Conservation (phyloP, 768 basidiomycete genomes). For the Hypsizygus marmoreus region DNA sequence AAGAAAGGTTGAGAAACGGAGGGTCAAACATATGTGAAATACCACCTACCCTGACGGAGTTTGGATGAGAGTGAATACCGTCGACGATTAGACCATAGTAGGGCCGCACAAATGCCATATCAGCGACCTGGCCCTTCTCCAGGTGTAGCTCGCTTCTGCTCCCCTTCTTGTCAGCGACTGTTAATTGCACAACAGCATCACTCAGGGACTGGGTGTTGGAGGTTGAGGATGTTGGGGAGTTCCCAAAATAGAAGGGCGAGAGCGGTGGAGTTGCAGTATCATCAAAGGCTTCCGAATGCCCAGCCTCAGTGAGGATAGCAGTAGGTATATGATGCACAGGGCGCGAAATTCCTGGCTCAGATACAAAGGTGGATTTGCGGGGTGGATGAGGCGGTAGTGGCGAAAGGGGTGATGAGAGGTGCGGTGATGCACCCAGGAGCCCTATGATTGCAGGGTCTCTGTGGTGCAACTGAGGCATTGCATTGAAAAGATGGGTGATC, state of each 20-base stretch:
- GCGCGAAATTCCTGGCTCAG: no score
- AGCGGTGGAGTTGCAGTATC: slow-evolving; percentile 58
- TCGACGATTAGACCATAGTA: slow-evolving; percentile 91
- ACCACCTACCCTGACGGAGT: slow-evolving; percentile 74
- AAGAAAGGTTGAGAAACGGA: slow-evolving; percentile 1
- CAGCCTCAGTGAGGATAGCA: slow-evolving; percentile 11
- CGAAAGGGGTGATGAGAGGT: slow-evolving; percentile 46
- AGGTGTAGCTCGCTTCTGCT: slow-evolving; percentile 41
- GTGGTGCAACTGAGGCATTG: slow-evolving; percentile 89
- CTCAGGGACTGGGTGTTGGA: slow-evolving; percentile 17
- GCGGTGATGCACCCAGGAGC: slow-evolving; percentile 76
- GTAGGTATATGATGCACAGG: no score
- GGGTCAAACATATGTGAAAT: slow-evolving; percentile 4
- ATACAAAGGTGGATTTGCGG: no score
- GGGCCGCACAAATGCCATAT: slow-evolving; percentile 65
- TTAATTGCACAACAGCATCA: slow-evolving; percentile 21
- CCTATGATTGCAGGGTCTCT: slow-evolving; percentile 92
- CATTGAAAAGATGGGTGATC: slow-evolving; percentile 92
- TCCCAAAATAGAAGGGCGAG: slow-evolving; percentile 40
- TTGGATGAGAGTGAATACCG: slow-evolving; percentile 89
- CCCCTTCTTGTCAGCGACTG: slow-evolving; percentile 21
- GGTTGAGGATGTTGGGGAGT: slow-evolving; percentile 12
- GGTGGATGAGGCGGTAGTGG: slow-evolving; percentile 23
- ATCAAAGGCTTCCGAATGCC: slow-evolving; percentile 62
- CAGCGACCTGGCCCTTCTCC: slow-evolving; percentile 50